Evolutionary conservation across 371 early-diverging fungal species (phyloP), one percentile per base, ranked within the genome.

Genomic region (Apophysomyces elegans): DNA sequence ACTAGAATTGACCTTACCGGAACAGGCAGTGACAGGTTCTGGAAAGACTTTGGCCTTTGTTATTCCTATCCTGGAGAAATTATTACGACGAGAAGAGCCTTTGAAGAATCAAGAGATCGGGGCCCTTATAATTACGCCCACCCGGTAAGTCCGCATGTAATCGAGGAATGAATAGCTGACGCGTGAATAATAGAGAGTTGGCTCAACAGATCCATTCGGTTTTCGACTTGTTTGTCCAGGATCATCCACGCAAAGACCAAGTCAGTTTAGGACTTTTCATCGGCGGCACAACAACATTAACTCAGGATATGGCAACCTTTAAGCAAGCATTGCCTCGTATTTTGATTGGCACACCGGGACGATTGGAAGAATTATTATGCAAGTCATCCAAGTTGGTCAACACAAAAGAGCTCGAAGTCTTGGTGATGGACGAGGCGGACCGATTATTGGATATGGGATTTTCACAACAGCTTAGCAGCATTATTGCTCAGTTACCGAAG

Each of bases 41-140:
- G 99, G 99, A 54, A 99, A 99, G 72, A 99, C 99, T 0, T 80
- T 99, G 14, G 89, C 99, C 0, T 99, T 98, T 84, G 82, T 97
- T 6, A 86, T 99, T n/a, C 99, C 99, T 8, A 88, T 98, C 36
- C 78, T 99, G 7, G 95, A 98, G 70, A 90, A 94, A 70, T 79
- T 97, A 7, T 67, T 88, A 54, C 78, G 88, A 37, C 75, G 88
- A 62, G 86, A 81, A 59, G 79, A 74, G 4, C 81, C 84, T 26
- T 77, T 93, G 16, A 73, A 77, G n/a, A 86, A 86, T 8, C 73
- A 88, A 58, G 88, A 96, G 38, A 84, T 97, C n/a, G 95, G 94
- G 7, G 95, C 96, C 6, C 76, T 99, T 5, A 84, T 99, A 12
- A 92, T 99, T 32, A 86, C 93, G 7, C 99, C 99, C 1, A 99